Evolutionary conservation across 2,329 filamentous ascomycete genomes (phyloP).

Genomic region (Tolypocladium sp.): DNA sequence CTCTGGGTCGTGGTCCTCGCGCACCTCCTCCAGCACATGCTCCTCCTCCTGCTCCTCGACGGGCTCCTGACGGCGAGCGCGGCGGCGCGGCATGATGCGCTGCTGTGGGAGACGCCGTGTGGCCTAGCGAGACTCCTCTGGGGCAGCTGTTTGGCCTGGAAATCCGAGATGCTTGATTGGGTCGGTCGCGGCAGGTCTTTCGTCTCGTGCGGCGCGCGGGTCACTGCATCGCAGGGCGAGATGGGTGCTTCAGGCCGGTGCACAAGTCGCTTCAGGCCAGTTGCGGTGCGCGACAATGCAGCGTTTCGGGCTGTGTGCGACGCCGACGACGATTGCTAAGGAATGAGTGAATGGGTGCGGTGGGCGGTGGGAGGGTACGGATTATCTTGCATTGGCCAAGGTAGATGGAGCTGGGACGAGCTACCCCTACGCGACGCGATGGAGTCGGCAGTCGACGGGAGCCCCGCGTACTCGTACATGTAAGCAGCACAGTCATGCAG

Average conservation of each 20-base stretch:
- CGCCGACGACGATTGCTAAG: not conserved
- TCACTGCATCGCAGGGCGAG: slow-evolving; percentile 13
- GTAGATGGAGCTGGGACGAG: not conserved
- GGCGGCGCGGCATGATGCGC: slow-evolving; percentile 26
- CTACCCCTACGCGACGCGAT: not conserved
- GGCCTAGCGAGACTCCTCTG: not conserved
- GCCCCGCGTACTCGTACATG: not conserved
- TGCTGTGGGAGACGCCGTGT: slow-evolving; percentile 4
- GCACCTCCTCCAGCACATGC: slow-evolving; percentile 6
- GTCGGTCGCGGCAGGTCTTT: slow-evolving; percentile 8
- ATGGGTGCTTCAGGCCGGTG: not conserved
- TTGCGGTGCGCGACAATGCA: not conserved
- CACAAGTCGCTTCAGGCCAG: not conserved
- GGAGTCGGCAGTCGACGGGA: not conserved
- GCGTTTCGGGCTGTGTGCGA: not conserved
- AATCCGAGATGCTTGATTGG: slow-evolving; percentile 3
- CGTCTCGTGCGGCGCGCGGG: slow-evolving; percentile 9
- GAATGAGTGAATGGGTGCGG: not conserved
- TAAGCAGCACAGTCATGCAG: too few species aligned
- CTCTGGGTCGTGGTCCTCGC: slow-evolving; percentile 8
- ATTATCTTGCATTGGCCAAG: not conserved
- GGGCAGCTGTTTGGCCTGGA: not conserved
- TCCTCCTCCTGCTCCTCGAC: slow-evolving; percentile 18
- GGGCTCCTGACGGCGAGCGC: slow-evolving; percentile 22
- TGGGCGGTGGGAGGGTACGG: not conserved